A percentile compares a stretch with the other conserved stretches of the same genome.
Conservation (phyloP, 148 eudicot genomes). For the Camellia japonica region DNA sequence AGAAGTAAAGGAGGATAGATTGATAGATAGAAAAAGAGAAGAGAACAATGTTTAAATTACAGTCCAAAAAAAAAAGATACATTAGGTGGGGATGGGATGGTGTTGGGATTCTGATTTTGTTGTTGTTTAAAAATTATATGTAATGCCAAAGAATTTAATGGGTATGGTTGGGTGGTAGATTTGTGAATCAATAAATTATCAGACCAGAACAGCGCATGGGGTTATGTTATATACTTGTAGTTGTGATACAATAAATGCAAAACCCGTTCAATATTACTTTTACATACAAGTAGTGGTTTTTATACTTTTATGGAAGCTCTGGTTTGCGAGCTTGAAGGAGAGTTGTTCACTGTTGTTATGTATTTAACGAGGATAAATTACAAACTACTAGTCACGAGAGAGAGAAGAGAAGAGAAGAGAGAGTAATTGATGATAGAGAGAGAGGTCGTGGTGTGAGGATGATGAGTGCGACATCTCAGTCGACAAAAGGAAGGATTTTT, state of each 20-base stretch:
- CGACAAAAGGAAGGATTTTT: slow-evolving; percentile 35
- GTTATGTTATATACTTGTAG: too few relatives aligned
- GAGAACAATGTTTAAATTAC: neutral
- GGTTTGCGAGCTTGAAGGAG: neutral
- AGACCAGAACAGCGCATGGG: neutral
- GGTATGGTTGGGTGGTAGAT: slow-evolving; percentile 10
- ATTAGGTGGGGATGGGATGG: neutral
- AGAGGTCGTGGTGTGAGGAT: slow-evolving; percentile 9
- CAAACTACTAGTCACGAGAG: neutral
- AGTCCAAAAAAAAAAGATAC: neutral
- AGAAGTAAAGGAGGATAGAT: neutral
- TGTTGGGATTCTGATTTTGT: neutral
- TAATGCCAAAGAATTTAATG: neutral
- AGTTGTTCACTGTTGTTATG: neutral
- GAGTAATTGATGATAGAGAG: too few relatives aligned
- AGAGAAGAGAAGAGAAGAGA: neutral
- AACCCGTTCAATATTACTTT: neutral
- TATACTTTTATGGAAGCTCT: neutral
- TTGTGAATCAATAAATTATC: neutral
- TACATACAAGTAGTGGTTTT: neutral
- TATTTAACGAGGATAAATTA: neutral
- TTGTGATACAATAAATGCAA: too few relatives aligned
- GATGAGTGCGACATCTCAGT: slow-evolving; percentile 44
- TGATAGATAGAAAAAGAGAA: neutral
- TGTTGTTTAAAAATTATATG: neutral